Base-by-base conservation (phyloP, 306 rosid genomes). In the Acacia melanoxylon region DNA sequence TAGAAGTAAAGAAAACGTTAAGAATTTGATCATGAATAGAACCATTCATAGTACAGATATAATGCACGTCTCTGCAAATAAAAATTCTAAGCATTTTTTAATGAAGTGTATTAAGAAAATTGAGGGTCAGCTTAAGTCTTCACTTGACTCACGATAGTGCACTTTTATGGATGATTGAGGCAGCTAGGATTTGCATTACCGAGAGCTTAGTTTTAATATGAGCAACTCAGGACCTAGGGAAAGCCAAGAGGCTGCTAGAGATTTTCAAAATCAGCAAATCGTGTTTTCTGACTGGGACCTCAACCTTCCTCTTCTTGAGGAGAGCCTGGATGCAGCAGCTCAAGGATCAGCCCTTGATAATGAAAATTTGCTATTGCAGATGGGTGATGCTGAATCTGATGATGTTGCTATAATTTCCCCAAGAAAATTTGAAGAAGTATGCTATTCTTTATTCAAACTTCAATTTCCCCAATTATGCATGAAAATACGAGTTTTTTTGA, bases 381-480 rank as follows among this genome's bases (percentile, higher is more conserved):
- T 44, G 12, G 56, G 46, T 58, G 79, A 56, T 75, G 51, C 68
- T 19, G 66, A 52, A 35, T 46, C 54, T 20, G 54, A 75, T 56
- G 79, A 75, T 13, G 79, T 75, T 56, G 56, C 22, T 37, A 22
- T 58, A 41, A 58, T 75, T 40, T 75, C 79, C 52, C 56, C 79
- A 7, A 24, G 69, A 66, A 59, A 75, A 40, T 75, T 58, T 58
- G 79, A 75, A 75, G 79, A 75, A 59, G 79, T 75, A 58, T 58
- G 79, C 42, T 41, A 59, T 9, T 40, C 54, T 58, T 14, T 35
- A 19, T 75, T 12, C 20, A 33, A 52, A 54, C 65, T 25, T 45
- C 12, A 25, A 10, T 19, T 20, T 75, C 37, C 27, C 15, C 65
- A 58, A 20, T 74, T 51, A 4, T 74, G 33, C 54, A 33, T 75